Evolutionary conservation across 257 asterid species (phyloP).

Genomic region (Solanum chmielewskii): DNA sequence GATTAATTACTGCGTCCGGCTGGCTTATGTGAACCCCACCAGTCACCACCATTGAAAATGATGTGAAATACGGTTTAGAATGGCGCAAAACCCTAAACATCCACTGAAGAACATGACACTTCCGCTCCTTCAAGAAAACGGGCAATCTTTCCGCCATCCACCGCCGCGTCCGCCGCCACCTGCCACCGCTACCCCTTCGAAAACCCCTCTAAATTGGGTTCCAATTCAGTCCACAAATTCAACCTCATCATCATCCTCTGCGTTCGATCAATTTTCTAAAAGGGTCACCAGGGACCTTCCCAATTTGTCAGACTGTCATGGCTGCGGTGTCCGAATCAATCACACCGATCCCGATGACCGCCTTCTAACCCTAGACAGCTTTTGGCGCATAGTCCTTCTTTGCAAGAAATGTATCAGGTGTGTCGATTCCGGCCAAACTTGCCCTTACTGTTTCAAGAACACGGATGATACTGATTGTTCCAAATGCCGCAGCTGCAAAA

Average conservation of each 20-base stretch:
- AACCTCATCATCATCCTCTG: neutral
- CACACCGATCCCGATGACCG: conserved; percentile 57
- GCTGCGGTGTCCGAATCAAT: conserved; percentile 52
- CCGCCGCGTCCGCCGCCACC: neutral
- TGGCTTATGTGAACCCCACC: neutral
- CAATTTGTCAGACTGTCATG: conserved; percentile 72
- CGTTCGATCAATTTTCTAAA: conserved; percentile 5
- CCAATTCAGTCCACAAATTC: neutral
- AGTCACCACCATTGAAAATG: neutral
- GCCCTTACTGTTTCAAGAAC: conserved; percentile 62
- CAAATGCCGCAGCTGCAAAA: conserved; percentile 40
- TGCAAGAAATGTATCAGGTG: conserved; percentile 49
- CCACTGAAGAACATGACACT: neutral
- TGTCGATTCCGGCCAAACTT: conserved; percentile 32
- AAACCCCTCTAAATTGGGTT: neutral
- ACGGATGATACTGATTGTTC: conserved; percentile 27
- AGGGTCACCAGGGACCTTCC: conserved; percentile 66
- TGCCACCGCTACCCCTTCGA: neutral
- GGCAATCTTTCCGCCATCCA: neutral
- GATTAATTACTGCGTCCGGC: neutral
- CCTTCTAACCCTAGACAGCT: conserved; percentile 59
- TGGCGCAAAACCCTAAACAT: neutral
- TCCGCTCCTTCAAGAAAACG: neutral
- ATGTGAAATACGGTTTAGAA: neutral
- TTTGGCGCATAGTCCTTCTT: conserved; percentile 83